Base-by-base conservation (phyloP, 2,329 filamentous ascomycete genomes). In the Aspergillus sp. region DNA sequence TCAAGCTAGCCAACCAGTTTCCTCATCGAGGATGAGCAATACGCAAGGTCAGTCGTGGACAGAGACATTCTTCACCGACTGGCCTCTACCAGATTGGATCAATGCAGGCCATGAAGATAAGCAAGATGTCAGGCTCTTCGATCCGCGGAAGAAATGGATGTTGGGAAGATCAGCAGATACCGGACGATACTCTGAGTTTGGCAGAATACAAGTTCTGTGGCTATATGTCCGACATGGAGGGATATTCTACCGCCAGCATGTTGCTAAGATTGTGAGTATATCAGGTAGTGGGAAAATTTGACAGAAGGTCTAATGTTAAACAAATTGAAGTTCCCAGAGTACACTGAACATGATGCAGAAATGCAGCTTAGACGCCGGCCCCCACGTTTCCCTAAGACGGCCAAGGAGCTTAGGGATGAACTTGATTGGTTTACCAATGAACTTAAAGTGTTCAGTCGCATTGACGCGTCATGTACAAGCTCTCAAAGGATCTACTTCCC, bases 401-500 rank as follows among this genome's bases (percentile, higher is more conserved):
- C 32, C n/a, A 32, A 50, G 47, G 47, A 50, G 25, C 25, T 11
- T 8, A 17, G 11, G 30, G 6, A 50, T 50, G 47, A 50, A 19
- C 25, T 32, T 19, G 47, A 50, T 17, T 13, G 23, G 17, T 50
- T 30, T 30, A 0, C 3, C 6, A 50, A 32, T 6, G 48, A 58
- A 38, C 48, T 49, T 27, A 38, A 38, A 44, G 56, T 23, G 53
- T 53, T 42, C 17, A 25, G 27, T 13, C 17, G 48, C 39, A 58
- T 58, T 25, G 48, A 58, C 5, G 36, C 21, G 39, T 44, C 36
- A 25, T 58, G 48, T 25, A n/a, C 32, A 19, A 58, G 56, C 56
- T 58, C 38, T 2, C 15, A 58, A 47, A 53, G 38, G 11, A 58
- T 53, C n/a, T 58, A 58, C 32, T 58, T 36, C 6, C 56, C 56